phyloP scores from a whole-genome alignment of 1,284 basidiomycete genomes.

The Leccinum angustisporum region DNA sequence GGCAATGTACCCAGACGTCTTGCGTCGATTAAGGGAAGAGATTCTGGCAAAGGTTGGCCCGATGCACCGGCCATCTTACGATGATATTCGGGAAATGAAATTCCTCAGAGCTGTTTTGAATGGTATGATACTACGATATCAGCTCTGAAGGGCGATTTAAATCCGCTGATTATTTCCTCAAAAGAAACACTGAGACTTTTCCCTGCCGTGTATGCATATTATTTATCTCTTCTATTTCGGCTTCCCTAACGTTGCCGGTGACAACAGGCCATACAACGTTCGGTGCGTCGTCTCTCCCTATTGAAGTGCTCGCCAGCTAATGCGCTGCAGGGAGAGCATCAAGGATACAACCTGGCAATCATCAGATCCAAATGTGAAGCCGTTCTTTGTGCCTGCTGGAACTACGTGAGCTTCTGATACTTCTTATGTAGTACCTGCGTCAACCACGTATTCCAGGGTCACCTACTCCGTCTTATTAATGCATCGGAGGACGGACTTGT shows the following conservation, averaged over 20 bases:
- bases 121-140: conserved; percentile 36
- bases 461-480: conserved; percentile 58
- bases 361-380: conserved; percentile 43
- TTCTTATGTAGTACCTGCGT: background rate
- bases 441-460: conserved; percentile 32
- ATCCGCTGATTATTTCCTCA: background rate
- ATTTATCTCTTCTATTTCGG: background rate
- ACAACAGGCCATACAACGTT: conserved; percentile 47
- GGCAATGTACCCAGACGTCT: conserved; percentile 47
- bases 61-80: conserved; percentile 46
- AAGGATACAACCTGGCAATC: conserved; percentile 47
- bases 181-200: conserved; percentile 60
- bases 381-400: conserved; percentile 52
- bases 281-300: conserved; percentile 32
- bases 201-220: conserved; percentile 50
- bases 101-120: conserved; percentile 61
- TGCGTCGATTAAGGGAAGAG: conserved; percentile 51
- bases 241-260: background rate
- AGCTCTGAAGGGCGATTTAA: too few relatives aligned
- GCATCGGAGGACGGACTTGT: conserved; percentile 62
- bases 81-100: conserved; percentile 56
- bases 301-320: background rate
- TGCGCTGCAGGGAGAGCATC: conserved; percentile 35
- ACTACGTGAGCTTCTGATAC: conserved; percentile 40
- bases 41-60: conserved; percentile 50